A percentile compares a stretch with the other conserved stretches of the same genome.
Conservation (phyloP, 2,329 filamentous ascomycete genomes). For the Alternaria solani region DNA sequence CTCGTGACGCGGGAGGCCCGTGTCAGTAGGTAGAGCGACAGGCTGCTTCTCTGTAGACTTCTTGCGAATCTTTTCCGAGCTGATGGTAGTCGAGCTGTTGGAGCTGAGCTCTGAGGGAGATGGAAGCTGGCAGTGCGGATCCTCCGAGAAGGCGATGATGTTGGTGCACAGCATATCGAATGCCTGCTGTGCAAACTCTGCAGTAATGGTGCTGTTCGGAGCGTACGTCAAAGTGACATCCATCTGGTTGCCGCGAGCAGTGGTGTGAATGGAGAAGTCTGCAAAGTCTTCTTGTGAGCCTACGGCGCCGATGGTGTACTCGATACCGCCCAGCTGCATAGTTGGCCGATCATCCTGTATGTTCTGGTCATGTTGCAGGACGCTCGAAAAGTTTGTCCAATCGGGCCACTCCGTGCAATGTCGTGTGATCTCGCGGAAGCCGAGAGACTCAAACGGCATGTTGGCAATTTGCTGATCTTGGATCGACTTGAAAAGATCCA, state of each 20-base stretch:
- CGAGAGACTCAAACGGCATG: slow-evolving; percentile 46
- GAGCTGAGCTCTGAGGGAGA: slow-evolving; percentile 39
- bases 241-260: slow-evolving; percentile 33
- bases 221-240: slow-evolving; percentile 43
- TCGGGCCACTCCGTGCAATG: slow-evolving; percentile 50
- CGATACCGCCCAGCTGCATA: slow-evolving; percentile 56
- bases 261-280: slow-evolving; percentile 44
- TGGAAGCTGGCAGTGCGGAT: slow-evolving; percentile 40
- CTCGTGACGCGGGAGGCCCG: slow-evolving; percentile 37
- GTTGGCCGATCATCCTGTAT: slow-evolving; percentile 52
- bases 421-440: slow-evolving; percentile 45
- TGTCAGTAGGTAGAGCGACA: slow-evolving; percentile 35
- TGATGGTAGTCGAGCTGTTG: slow-evolving; percentile 31
- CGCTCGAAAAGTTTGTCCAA: slow-evolving; percentile 48
- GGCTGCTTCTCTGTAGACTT: slow-evolving; percentile 36
- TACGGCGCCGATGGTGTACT: slow-evolving; percentile 41
- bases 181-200: slow-evolving; percentile 61
- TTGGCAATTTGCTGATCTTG: slow-evolving; percentile 56
- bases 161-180: slow-evolving; percentile 45
- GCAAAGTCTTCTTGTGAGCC: slow-evolving; percentile 46
- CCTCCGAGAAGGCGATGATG: slow-evolving; percentile 35
- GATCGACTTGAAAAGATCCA: slow-evolving; percentile 51
- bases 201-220: slow-evolving; percentile 58
- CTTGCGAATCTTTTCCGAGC: slow-evolving; percentile 33
- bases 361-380: slow-evolving; percentile 47